Evolutionary conservation across 2,329 filamentous ascomycete genomes (phyloP), one percentile per base, ranked within the genome.

Genomic region (Albifimbria verrucaria): DNA sequence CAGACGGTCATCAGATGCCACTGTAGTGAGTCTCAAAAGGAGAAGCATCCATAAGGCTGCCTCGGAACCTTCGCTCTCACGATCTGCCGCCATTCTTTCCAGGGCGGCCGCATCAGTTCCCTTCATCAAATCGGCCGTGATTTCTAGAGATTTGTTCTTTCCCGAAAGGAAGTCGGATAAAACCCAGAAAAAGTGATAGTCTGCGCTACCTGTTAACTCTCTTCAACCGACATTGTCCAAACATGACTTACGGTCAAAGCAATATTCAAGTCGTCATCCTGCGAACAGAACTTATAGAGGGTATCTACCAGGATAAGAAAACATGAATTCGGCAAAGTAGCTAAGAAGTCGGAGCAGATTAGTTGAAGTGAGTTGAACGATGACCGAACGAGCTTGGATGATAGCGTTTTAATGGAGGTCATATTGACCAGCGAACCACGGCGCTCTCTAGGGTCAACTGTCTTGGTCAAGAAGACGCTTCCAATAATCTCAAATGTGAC

Each of bases 171-270:
- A 94, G 68, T 97, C 92, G 0, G 93, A 96, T 7, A 97, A 82
- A 51, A 93, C 92, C 91, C 92, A 97, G 68, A 96, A 96, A 65
- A 96, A 94, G 93, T 96, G 9, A 96, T 90, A 1, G 92, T 94
- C 83, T 90, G 49, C 3, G 7, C 36, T 1, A n/a, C n/a, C n/a
- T n/a, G n/a, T n/a, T n/a, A n/a, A n/a, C n/a, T n/a, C n/a, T n/a
- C n/a, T n/a, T n/a, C 18, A 9, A 25, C 20, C 4, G 6, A 2
- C 3, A 50, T 2, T 18, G 3, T 4, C 2, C 23, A 7, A 6
- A n/a, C n/a, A n/a, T n/a, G n/a, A 68, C 82, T 70, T 76, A 90
- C 88, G 28, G 94, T 97, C 23, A 99, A 77, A 0, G 93, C 93
- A 63, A 97, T 95, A 61, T 99, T 99, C 36, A 99, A 79, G 65